Evolutionary conservation across 2,329 filamentous ascomycete genomes (phyloP), one percentile per base, ranked within the genome.

Genomic region (Zasmidium angulare): DNA sequence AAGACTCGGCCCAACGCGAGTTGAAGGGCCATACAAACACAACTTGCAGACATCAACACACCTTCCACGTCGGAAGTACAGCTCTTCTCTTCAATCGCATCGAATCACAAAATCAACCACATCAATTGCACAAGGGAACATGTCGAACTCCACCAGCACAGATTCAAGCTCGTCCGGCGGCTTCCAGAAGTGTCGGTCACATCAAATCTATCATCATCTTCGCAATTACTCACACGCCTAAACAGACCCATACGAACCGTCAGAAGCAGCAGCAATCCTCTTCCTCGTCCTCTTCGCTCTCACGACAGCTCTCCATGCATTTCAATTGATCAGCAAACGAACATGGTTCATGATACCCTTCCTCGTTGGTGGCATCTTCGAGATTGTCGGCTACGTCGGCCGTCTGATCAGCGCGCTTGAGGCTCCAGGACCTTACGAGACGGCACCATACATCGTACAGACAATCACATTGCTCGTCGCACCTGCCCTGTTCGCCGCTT

Each of bases 281-380:
- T 71, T 71, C 60, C 52, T 63, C 58, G 56, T 73, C 19, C 59
- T 70, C n/a, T 73, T 74, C 59, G 51, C 51, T 20, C 9, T 68
- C 4, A 53, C 64, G 1, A 71, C 77, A 0, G 20, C 67, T 0
- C 50, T 73, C 1, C 80, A 82, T 56, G 53, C 66, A 12, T 74
- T 68, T 23, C 73, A 77, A 46, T 62, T 81, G 22, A 21, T 77
- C 29, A 67, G 65, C 19, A 71, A 71, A 2, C 71, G 74, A 40
- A 77, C 78, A 1, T 83, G 79, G 78, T 84, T 81, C 67, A 78
- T 82, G 63, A 77, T 79, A 1, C 79, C 82, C 0, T 79, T 84
- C 50, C 61, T 79, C 3, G 68, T 84, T n/a, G 81, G 82, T 17
- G 78, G 79, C 21, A 56, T 78, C 14, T 82, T 84, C 67, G 81